A percentile compares a stretch with the other conserved stretches of the same genome.
Conservation (phyloP, 192 early-diverging fungal species). For the Geranomyces variabilis region DNA sequence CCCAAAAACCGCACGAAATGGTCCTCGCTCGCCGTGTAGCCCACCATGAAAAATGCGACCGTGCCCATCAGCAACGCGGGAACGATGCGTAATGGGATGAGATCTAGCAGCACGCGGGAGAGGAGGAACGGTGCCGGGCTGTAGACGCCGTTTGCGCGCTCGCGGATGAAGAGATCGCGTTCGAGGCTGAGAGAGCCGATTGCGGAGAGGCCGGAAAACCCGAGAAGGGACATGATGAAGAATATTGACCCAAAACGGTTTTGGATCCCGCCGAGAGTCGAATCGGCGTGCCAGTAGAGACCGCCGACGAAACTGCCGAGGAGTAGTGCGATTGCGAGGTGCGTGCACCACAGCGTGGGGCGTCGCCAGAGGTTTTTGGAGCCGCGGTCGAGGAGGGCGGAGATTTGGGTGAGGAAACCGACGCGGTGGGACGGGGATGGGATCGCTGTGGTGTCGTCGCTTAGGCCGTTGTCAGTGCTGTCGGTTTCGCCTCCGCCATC, state of each 20-base stretch:
- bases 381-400: constrained; percentile 48
- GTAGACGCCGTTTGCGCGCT: constrained; percentile 56
- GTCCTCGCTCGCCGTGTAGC: constrained; percentile 46
- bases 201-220: constrained; percentile 69
- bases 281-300: constrained; percentile 64
- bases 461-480: too few species aligned
- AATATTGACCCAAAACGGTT: constrained; percentile 73
- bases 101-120: constrained; percentile 62
- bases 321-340: constrained; percentile 54
- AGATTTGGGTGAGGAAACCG: constrained; percentile 60
- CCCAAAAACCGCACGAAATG: constrained; percentile 65
- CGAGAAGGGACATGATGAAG: constrained; percentile 70
- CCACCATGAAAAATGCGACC: constrained; percentile 74
- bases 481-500: too few species aligned
- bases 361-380: constrained; percentile 50
- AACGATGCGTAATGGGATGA: constrained; percentile 69
- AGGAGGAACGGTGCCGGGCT: constrained; percentile 52
- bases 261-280: constrained; percentile 69
- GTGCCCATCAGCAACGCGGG: constrained; percentile 67
- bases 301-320: constrained; percentile 69
- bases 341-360: constrained; percentile 55
- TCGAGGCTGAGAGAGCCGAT: constrained; percentile 52
- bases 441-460: background rate
- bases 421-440: background rate
- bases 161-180: constrained; percentile 48